These are phyloP conservation scores for Penicillium canescens DNA, from an alignment of 495 filamentous ascomycete genomes.

Conservation along the genomic window DNA sequence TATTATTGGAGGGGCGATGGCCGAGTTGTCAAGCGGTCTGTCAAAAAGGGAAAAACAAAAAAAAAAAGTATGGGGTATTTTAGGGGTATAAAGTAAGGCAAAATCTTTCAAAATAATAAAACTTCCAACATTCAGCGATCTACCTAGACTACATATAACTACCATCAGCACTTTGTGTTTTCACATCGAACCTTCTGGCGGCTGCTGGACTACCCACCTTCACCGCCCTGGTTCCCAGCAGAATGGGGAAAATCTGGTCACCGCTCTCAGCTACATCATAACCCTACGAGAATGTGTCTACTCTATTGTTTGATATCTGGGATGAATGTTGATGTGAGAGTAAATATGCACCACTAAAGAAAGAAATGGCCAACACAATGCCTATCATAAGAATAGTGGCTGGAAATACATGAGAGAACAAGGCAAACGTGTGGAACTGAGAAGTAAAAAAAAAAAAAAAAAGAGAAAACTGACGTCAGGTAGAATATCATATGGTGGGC, in stretches of 20 bases:
- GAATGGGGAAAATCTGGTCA: conserved; percentile 19
- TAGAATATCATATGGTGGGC: conserved; percentile 2
- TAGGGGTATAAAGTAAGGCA: conserved; percentile 1
- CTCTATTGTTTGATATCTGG: neutral
- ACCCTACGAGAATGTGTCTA: too few species aligned
- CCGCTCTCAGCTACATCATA: conserved; percentile 16
- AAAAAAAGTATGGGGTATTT: conserved; percentile 1
- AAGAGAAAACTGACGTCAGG: conserved; percentile 15
- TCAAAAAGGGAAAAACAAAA: neutral
- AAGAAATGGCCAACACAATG: too few species aligned
- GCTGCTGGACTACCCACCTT: conserved; percentile 30
- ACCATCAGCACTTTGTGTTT: conserved; percentile 11
- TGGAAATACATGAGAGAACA: too few species aligned
- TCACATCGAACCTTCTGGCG: conserved; percentile 44
- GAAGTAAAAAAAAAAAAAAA: conserved; percentile 7
- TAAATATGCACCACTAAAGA: too few species aligned
- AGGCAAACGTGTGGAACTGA: neutral
- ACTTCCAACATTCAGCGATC: neutral
- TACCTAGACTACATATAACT: conserved; percentile 19
- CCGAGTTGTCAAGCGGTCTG: conserved; percentile 20
- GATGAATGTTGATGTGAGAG: neutral
- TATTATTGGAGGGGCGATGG: conserved; percentile 30
- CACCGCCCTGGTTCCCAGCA: conserved; percentile 33
- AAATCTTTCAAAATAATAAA: neutral
- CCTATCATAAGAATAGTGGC: too few species aligned